Evolutionary conservation across 208 protist genomes (phyloP), one percentile per base, ranked within the genome.

Genomic region (Leishmania major): DNA sequence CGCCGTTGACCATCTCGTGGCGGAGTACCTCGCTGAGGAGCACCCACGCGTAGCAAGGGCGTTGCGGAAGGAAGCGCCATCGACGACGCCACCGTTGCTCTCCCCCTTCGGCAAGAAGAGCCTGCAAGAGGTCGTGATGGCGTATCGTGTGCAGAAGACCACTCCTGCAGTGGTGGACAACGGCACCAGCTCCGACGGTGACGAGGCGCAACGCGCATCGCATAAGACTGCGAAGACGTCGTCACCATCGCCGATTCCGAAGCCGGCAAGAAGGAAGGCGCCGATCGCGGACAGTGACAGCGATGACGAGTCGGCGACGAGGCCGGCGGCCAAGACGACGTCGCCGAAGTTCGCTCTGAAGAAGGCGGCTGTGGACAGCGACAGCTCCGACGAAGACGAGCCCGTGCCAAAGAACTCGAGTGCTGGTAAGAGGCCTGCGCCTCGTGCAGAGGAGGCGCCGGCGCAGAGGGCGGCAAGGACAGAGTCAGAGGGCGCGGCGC

Each of bases 301-400:
- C n/a, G 90, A 94, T 69, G 89, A 87, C 76, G 90, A 89, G 75
- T 90, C 89, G 8, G 82, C 89, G 67, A 76, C 47, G 77, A 92
- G 88, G 80, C 89, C 89, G 4, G 64, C 80, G 28, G 72, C 78
- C 6, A 83, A 59, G 67, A 91, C 87, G 85, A 72, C 78, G 19
- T 84, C 82, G 3, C 75, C 87, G 19, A 89, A 87, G 84, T 25
- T 60, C 0, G 80, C 82, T 25, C 72, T 86, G n/a, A 81, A 78
- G 75, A 84, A 84, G 87, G 84, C 85, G 5, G 76, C 84, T 3
- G 76, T 88, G 5, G 49, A 81, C 7, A 84, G 87, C 71, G 82
- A 80, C 51, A 80, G 75, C 73, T 83, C 69, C 75, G 85, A 89
- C 57, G 90, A 93, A 37, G 87, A 93, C 57, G 88, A 88, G 80